A percentile compares a stretch with the other conserved stretches of the same genome.
Evolutionary conservation across 2,329 filamentous ascomycete species (phyloP).

Genomic region (Alternaria infectoria): DNA sequence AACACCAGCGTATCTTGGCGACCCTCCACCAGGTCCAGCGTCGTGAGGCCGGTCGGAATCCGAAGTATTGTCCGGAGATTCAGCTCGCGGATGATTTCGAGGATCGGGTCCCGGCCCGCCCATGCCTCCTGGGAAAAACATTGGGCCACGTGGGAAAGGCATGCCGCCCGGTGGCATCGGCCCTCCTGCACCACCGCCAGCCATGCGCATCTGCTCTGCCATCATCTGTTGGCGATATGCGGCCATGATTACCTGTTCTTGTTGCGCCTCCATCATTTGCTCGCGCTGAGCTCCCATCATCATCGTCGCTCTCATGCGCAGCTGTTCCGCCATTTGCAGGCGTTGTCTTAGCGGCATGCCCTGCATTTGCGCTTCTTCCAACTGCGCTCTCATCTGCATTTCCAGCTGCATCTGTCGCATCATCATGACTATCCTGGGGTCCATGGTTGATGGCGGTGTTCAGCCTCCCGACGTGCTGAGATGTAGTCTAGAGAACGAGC

Average conservation of each 20-base stretch:
- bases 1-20: not conserved
- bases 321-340: not conserved
- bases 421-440: not conserved
- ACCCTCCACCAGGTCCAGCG: not conserved
- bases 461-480: not conserved
- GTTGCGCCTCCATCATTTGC: not conserved
- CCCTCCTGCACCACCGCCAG: not conserved
- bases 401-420: not conserved
- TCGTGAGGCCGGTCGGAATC: not conserved
- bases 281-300: not conserved
- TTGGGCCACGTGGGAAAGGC: not conserved
- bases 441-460: not conserved
- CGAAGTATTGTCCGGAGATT: not conserved
- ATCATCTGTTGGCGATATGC: not conserved
- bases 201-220: not conserved
- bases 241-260: not conserved
- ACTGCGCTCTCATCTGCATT: not conserved
- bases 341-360: not conserved
- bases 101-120: not conserved
- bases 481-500: not conserved
- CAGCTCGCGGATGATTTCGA: not conserved
- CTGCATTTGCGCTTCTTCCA: not conserved
- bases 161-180: not conserved
- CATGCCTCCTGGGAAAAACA: not conserved
- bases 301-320: not conserved